Base-by-base conservation (phyloP, 1,284 basidiomycete genomes). In the Malassezia restricta region DNA sequence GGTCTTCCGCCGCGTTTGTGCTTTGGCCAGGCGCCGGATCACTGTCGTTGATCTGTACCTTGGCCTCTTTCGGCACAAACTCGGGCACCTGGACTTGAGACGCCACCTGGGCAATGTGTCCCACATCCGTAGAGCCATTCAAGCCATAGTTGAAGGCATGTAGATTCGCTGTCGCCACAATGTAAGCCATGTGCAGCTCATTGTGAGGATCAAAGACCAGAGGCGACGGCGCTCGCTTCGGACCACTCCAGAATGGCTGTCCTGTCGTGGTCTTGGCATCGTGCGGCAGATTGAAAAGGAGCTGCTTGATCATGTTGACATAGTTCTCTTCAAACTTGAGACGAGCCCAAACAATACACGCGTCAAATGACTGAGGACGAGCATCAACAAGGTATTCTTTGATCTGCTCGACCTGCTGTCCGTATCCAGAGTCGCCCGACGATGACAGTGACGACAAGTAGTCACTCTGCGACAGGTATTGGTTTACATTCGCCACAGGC, bases 71-170 rank as follows among this genome's bases (percentile, higher is more conserved):
- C 5, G 95, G 94, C 35, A 80, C 82, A 74, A 98, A 99, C 69
- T 87, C 84, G n/a, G 92, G 90, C 32, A 96, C 83, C 44, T 83
- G 78, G 55, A 94, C 83, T n/a, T 81, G 79, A 63, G 87, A 83
- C 5, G 87, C 82, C 32, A 90, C 79, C 75, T 86, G 89, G 74
- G 82, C 83, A 80, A 94, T 94, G 43, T 85, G 61, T 1, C 78
- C 78, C 14, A 81, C 79, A 73, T 96, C 87, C 1, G 79, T 83
- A 70, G 87, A 86, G 45, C 94, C 95, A 65, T 87, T 85, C 46
- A 99, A 79, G 17, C 94, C 94, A 72, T 98, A 99, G 78, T 98
- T 99, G 79, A 82, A 95, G 7, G 94, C 94, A 73, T 92, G 94
- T 41, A 99, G 79, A 76, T 99, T 96, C 54, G 94, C 91, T 20